phyloP scores from a whole-genome alignment of 257 asterid genomes.

The Capsicum rhomboideum region DNA sequence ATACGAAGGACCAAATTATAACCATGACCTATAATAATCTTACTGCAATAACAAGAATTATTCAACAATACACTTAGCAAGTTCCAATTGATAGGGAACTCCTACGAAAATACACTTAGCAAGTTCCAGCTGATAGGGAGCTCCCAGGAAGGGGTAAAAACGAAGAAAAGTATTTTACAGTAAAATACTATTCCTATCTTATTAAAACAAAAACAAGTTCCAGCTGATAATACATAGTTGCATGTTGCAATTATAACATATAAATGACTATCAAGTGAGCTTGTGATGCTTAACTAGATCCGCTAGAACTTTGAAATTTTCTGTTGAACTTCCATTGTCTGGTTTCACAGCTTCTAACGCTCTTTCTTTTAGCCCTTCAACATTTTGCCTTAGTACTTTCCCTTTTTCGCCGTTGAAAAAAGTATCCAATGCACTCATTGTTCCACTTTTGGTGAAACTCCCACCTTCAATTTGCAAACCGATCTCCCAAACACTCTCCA shows the following conservation, averaged over 20 bases:
- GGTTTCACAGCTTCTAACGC: slow-evolving; percentile 24
- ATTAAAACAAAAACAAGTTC: no score
- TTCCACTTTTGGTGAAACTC: slow-evolving; percentile 17
- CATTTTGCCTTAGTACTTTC: slow-evolving; percentile 20
- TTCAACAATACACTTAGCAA: no score
- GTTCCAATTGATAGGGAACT: no score
- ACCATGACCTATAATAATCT: no score
- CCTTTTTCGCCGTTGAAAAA: slow-evolving; percentile 19
- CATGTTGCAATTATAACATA: no score
- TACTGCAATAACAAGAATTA: no score
- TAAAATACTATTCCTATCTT: no score
- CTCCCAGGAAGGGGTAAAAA: no score
- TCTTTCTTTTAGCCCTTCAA: slow-evolving; percentile 13
- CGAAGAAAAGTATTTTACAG: no score
- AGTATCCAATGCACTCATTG: slow-evolving; percentile 17
- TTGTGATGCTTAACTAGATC: slow-evolving; percentile 2
- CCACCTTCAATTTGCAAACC: slow-evolving; percentile 39
- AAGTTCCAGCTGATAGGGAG: no score
- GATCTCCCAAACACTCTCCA: slow-evolving; percentile 41
- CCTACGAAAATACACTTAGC: no score
- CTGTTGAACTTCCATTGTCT: slow-evolving; percentile 32
- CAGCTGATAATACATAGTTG: no score
- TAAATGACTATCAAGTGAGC: background rate
- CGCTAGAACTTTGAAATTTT: slow-evolving; percentile 26
- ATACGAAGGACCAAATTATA: background rate